Conservation (phyloP, 345 rosid species). For the Cardiospermum halicacabum region DNA sequence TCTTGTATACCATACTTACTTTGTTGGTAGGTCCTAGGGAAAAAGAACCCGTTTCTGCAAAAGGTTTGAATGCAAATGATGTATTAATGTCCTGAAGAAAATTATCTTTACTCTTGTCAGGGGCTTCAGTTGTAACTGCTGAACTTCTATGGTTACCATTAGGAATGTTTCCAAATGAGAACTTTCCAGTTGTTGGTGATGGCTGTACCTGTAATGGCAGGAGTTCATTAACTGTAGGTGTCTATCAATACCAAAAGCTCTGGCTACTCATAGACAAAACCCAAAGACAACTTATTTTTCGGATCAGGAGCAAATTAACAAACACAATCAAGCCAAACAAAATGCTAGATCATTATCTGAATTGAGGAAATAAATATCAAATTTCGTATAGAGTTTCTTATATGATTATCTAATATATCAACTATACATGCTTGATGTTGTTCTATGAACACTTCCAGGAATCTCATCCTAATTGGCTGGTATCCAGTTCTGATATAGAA, state of each 20-base stretch:
- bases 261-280: background rate
- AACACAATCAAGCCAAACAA: background rate
- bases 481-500: background rate
- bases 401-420: background rate
- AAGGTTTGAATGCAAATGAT: conserved; percentile 76
- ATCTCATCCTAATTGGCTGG: background rate
- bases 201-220: conserved; percentile 64
- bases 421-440: background rate
- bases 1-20: conserved; percentile 27
- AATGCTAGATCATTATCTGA: background rate
- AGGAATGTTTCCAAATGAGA: conserved; percentile 45
- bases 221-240: conserved; percentile 11
- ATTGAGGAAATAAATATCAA: background rate
- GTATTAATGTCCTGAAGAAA: conserved; percentile 50
- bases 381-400: background rate
- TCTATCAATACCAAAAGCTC: background rate
- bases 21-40: conserved; percentile 39
- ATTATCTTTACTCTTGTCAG: conserved; percentile 54
- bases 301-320: background rate
- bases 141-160: conserved; percentile 33
- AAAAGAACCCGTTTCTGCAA: conserved; percentile 43
- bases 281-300: background rate
- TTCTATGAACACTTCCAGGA: background rate
- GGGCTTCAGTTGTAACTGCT: conserved; percentile 24
- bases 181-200: conserved; percentile 89